Evolutionary conservation across 1,139 yeast species (phyloP), one percentile per base, ranked within the genome.

Genomic region (Taphrina flavorubra): DNA sequence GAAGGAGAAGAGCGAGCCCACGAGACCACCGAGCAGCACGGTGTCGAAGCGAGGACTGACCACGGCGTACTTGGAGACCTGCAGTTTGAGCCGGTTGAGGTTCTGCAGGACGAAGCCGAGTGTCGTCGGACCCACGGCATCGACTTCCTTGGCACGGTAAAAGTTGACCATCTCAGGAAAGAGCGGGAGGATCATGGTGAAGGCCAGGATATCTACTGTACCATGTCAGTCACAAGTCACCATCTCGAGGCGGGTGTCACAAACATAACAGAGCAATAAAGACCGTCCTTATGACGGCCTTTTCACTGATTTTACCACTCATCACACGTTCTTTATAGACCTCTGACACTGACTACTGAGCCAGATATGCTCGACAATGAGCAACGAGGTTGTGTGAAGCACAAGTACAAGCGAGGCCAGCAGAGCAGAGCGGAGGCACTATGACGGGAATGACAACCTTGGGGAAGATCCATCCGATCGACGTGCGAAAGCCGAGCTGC

Each of bases 111-210:
- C 39, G 39, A 58, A 49, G 13, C 61, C 51, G 20, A 65, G 58
- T 13, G 59, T 57, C 64, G 68, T 56, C 16, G 58, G 59, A 14
- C 64, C 64, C 16, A 44, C 42, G 14, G 61, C 40, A 34, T 55
- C 20, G 46, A 58, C 59, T 57, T 65, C 68, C 37, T 55, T 65
- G 10, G 64, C 31, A 8, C 63, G 63, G 37, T 65, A 65, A 39
- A 58, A 65, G 31, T 65, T 59, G 64, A 65, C 44, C 68, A 65
- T 65, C 58, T 59, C 64, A 16, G 68, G 68, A 25, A 65, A 65
- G 44, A 65, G 59, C 2, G 68, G 68, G 36, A 65, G 68, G 16
- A 65, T 65, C 63, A 65, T 57, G 44, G 68, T 65, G 64, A 65
- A 65, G 7, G 68, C 68, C 37, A 65, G 46, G 46, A 65, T 57